Percentiles rank a stretch among this genome's conserved stretches.
These are phyloP conservation scores for Dillenia turbinata DNA, from an alignment of 164 flowering plant species.

Conservation along the genomic window DNA sequence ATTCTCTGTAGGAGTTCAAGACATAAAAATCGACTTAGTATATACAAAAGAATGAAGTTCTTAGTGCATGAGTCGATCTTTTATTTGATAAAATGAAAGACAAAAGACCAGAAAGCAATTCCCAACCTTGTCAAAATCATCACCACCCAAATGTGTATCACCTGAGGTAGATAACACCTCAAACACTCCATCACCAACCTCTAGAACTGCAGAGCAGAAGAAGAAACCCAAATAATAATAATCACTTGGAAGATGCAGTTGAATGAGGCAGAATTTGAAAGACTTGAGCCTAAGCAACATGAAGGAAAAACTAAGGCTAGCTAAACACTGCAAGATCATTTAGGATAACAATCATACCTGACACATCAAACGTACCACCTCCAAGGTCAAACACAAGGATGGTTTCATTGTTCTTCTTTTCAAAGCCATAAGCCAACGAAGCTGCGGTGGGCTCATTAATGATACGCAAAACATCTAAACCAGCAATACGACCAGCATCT, in stretches of 20 bases:
- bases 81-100: not conserved
- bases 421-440: conserved; percentile 94
- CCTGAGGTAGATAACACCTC: conserved; percentile 87
- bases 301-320: not conserved
- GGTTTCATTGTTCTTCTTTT: conserved; percentile 90
- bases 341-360: conserved; percentile 46
- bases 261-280: too few species aligned
- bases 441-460: conserved; percentile 98
- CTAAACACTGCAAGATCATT: not conserved
- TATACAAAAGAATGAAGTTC: too few species aligned
- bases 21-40: conserved; percentile 6
- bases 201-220: conserved; percentile 54
- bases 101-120: not conserved
- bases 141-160: conserved; percentile 84
- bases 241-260: not conserved
- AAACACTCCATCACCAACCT: conserved; percentile 92
- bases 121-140: conserved; percentile 84
- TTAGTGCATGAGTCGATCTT: too few species aligned
- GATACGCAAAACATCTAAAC: conserved; percentile 83
- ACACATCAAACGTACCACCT: conserved; percentile 95
- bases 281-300: too few species aligned
- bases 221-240: not conserved
- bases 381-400: conserved; percentile 96
- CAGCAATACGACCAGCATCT: conserved; percentile 98
- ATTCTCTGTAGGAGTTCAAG: conserved; percentile 30